Conservation (phyloP, 2,329 filamentous ascomycete genomes). For the Leptographium wingfieldii region DNA sequence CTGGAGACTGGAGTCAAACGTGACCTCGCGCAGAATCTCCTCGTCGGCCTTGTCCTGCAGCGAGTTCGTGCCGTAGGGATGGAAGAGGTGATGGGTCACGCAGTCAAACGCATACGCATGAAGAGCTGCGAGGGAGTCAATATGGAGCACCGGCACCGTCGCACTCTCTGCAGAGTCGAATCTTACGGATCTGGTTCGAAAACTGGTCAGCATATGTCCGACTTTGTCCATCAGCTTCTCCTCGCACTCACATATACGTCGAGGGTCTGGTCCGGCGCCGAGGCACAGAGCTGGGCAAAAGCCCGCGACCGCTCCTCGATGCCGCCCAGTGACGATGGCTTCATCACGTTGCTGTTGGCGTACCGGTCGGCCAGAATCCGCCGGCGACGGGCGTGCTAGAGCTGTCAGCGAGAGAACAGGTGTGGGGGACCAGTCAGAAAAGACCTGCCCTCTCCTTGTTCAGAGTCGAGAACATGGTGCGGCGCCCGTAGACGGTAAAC, state of each 20-base stretch:
- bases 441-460: slow-evolving; percentile 36
- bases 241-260: slow-evolving; percentile 45
- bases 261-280: slow-evolving; percentile 30
- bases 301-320: slow-evolving; percentile 43
- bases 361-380: slow-evolving; percentile 54
- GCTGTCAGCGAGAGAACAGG: not conserved
- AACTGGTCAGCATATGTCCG: not conserved
- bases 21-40: slow-evolving; percentile 55
- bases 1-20: slow-evolving; percentile 54
- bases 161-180: not conserved
- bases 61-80: slow-evolving; percentile 50
- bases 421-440: not conserved
- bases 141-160: not conserved
- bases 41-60: slow-evolving; percentile 42
- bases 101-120: slow-evolving; percentile 61
- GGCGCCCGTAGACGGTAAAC: slow-evolving; percentile 43
- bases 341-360: slow-evolving; percentile 54
- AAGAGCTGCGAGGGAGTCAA: slow-evolving; percentile 22
- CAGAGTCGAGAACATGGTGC: slow-evolving; percentile 48
- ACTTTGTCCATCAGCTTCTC: too few relatives aligned
- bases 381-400: slow-evolving; percentile 50
- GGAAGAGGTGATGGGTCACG: slow-evolving; percentile 56
- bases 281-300: slow-evolving; percentile 41
- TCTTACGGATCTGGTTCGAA: not conserved
- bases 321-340: slow-evolving; percentile 38